phyloP scores from a whole-genome alignment of 768 basidiomycete species.

The Russula abietina region DNA sequence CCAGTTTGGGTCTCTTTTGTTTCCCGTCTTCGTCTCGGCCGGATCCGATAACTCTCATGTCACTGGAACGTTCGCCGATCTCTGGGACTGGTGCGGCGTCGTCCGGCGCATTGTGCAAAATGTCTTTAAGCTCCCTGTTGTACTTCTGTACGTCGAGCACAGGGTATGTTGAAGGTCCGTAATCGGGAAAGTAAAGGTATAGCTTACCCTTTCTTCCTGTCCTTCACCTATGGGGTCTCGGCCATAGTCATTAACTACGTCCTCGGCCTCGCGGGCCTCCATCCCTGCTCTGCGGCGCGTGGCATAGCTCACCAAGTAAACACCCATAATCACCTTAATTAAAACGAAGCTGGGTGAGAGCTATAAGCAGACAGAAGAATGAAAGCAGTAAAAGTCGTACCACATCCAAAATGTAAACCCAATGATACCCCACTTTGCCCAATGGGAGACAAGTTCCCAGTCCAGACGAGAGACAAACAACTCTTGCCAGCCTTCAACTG shows the following conservation, averaged over 20 bases:
- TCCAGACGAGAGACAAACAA: constrained; percentile 32
- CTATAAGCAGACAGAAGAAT: not conserved
- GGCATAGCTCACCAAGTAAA: constrained; percentile 81
- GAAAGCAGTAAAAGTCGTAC: constrained; percentile 39
- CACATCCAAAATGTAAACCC: constrained; percentile 77
- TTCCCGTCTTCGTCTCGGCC: constrained; percentile 23
- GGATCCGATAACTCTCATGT: constrained; percentile 14
- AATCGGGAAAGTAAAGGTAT: not conserved
- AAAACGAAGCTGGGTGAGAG: constrained; percentile 59
- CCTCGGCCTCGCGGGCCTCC: constrained; percentile 68
- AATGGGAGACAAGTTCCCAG: constrained; percentile 45
- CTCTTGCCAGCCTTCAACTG: constrained; percentile 23
- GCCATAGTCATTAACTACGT: constrained; percentile 80
- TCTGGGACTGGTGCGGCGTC: constrained; percentile 62
- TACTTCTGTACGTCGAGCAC: constrained; percentile 49
- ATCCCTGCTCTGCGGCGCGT: constrained; percentile 65
- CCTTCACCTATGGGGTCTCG: constrained; percentile 90
- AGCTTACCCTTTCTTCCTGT: constrained; percentile 69
- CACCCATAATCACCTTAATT: constrained; percentile 88
- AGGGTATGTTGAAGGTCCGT: not conserved
- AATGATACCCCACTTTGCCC: constrained; percentile 59
- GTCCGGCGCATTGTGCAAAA: constrained; percentile 64
- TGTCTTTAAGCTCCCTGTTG: constrained; percentile 69
- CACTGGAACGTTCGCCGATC: constrained; percentile 51
- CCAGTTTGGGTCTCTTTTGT: constrained; percentile 63